These are phyloP conservation scores for Paecilomyces niveus DNA, from an alignment of 2,329 filamentous ascomycete species.

Conservation along the genomic window DNA sequence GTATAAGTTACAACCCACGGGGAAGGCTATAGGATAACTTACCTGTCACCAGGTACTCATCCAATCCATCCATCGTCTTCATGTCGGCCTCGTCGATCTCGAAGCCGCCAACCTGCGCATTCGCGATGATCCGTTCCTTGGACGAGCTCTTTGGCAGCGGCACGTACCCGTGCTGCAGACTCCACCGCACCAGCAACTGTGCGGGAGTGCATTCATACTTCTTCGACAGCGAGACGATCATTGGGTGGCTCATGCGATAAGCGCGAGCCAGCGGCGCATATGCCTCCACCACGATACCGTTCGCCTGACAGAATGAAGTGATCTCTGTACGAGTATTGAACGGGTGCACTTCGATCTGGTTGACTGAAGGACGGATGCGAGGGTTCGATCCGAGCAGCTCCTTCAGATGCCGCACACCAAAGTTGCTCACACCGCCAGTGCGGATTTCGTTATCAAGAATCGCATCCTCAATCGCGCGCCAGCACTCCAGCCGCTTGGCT, in stretches of 20 bases:
- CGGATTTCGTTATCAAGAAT: constrained; percentile 63
- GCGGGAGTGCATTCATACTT: constrained; percentile 65
- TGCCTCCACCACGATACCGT: constrained; percentile 66
- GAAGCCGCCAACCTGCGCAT: constrained; percentile 50
- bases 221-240: constrained; percentile 53
- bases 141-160: constrained; percentile 66
- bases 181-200: constrained; percentile 73
- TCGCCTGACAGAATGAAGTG: constrained; percentile 55
- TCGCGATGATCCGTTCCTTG: constrained; percentile 57
- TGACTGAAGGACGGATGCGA: constrained; percentile 59
- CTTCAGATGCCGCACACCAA: constrained; percentile 65
- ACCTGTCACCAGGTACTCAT: constrained; percentile 68
- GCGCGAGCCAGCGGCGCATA: constrained; percentile 72
- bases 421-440: constrained; percentile 72
- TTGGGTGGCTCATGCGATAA: constrained; percentile 61
- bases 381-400: constrained; percentile 61
- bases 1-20: not conserved
- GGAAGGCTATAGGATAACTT: constrained; percentile 28
- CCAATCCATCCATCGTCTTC: constrained; percentile 54
- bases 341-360: constrained; percentile 76
- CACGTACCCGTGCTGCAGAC: constrained; percentile 65
- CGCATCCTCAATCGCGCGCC: constrained; percentile 71
- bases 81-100: constrained; percentile 58
- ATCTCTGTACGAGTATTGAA: constrained; percentile 71
- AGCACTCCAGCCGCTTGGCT: constrained; percentile 61